Evolutionary conservation across 2,329 filamentous ascomycete genomes (phyloP).

Genomic region (Xylariaceae sp.): DNA sequence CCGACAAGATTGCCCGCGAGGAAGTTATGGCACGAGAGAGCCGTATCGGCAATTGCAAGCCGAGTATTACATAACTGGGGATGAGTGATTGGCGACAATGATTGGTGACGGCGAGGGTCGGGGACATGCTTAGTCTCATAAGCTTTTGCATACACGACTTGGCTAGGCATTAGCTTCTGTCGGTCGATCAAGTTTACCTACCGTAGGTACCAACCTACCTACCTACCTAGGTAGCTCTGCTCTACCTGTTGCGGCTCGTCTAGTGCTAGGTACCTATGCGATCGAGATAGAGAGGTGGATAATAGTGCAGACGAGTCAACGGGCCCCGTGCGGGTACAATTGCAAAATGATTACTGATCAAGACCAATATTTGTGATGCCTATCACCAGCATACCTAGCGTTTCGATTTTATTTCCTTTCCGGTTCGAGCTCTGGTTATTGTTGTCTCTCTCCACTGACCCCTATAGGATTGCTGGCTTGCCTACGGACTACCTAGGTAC

Average conservation of each 20-base stretch:
- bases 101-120: background rate
- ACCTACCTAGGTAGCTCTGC: no score
- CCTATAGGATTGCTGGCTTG: no score
- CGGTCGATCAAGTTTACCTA: no score
- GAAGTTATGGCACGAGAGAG: conserved; percentile 6
- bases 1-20: conserved; percentile 16
- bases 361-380: background rate
- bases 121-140: background rate
- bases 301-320: background rate
- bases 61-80: background rate
- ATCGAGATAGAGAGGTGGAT: background rate
- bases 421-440: no score
- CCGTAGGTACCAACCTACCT: background rate
- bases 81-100: background rate
- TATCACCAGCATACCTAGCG: no score
- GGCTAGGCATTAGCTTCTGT: background rate
- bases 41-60: background rate
- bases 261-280: no score
- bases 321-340: background rate
- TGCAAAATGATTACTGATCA: conserved; percentile 18
- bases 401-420: no score
- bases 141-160: no score
- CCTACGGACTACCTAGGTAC: no score
- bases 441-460: no score
- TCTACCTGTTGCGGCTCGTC: no score